A percentile compares a stretch with the other conserved stretches of the same genome.
Conservation (phyloP, 164 flowering plant genomes). For the Piper betle region DNA sequence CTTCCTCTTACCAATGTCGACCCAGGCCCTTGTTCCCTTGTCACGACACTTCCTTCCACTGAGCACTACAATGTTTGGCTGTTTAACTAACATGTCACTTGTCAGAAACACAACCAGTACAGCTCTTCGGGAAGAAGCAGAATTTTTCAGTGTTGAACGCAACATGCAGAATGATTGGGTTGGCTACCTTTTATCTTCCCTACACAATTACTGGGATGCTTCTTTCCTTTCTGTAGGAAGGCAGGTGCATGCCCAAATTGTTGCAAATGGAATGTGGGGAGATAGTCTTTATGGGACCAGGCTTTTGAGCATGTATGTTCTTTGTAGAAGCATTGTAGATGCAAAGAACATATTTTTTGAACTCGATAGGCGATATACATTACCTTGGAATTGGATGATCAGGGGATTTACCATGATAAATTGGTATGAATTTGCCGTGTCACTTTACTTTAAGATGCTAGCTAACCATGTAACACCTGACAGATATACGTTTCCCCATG, state of each 20-base stretch:
- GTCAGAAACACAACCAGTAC: no score
- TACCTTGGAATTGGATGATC: slow-evolving; percentile 89
- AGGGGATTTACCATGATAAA: slow-evolving; percentile 33
- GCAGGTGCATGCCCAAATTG: slow-evolving; percentile 56
- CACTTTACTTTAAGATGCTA: slow-evolving; percentile 69
- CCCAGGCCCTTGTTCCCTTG: no score
- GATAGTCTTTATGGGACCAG: slow-evolving; percentile 23
- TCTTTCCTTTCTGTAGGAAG: slow-evolving; percentile 25
- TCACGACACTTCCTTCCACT: no score
- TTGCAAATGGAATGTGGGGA: slow-evolving; percentile 32
- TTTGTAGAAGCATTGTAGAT: slow-evolving; percentile 33
- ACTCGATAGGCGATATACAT: slow-evolving; percentile 23
- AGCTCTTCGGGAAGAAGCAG: no score
- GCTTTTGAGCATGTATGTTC: slow-evolving; percentile 52
- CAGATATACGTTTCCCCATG: slow-evolving; percentile 66
- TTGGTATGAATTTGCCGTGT: background rate
- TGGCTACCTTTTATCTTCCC: background rate
- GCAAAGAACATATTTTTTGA: slow-evolving; percentile 34
- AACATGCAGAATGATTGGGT: background rate
- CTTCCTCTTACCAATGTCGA: no score
- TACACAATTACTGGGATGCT: slow-evolving; percentile 6
- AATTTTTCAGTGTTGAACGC: no score
- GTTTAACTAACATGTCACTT: no score
- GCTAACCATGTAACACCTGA: slow-evolving; percentile 48
- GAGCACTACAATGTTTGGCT: no score